A percentile compares a stretch with the other conserved stretches of the same genome.
Conservation (phyloP, 2,329 filamentous ascomycete species). For the Diaporthe eres region DNA sequence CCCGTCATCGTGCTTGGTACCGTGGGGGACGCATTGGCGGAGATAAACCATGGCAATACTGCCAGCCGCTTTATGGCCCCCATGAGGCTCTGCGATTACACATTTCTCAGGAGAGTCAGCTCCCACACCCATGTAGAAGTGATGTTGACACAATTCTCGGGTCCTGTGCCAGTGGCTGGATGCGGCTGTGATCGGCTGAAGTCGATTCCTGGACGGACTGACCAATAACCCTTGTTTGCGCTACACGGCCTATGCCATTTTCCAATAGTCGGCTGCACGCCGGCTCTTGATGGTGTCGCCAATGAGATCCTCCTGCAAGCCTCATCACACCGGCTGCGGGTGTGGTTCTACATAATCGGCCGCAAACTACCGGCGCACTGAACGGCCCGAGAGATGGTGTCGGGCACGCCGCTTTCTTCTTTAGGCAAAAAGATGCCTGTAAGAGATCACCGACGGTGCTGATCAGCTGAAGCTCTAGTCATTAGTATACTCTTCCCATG, state of each 20-base stretch:
- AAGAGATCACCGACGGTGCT: neutral
- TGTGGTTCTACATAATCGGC: neutral
- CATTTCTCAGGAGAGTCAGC: neutral
- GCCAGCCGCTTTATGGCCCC: neutral
- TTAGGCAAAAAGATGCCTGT: neutral
- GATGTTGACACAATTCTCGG: neutral
- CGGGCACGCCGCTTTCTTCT: neutral
- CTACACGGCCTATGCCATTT: neutral
- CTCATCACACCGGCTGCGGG: neutral
- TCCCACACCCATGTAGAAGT: neutral
- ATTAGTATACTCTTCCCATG: too few species aligned
- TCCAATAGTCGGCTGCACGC: neutral
- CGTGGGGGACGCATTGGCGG: neutral
- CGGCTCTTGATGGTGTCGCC: neutral
- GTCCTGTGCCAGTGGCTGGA: neutral
- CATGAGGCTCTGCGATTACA: conserved; percentile 7
- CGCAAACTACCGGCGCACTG: neutral
- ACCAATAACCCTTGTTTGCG: neutral
- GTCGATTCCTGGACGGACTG: neutral
- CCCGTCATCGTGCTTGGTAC: neutral
- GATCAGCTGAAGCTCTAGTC: neutral
- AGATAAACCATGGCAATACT: neutral
- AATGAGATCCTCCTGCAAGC: neutral
- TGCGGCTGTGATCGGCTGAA: conserved; percentile 3
- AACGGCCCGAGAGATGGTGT: neutral